A percentile compares a stretch with the other conserved stretches of the same genome.
Evolutionary conservation across 177 flowering plant genomes (phyloP).

Genomic region (Vitis hybrid): DNA sequence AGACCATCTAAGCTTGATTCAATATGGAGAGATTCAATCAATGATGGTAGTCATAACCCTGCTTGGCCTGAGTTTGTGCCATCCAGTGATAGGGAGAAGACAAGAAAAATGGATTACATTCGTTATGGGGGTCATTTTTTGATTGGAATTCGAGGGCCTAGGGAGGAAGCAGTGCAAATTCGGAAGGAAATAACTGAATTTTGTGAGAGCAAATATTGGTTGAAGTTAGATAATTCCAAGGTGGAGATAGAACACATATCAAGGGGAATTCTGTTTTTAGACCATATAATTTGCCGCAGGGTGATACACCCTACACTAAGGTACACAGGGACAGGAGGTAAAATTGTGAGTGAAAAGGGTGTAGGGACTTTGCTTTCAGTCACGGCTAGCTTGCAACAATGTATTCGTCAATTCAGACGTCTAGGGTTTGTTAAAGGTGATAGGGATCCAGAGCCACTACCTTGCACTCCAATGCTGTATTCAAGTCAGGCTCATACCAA

Average conservation of each 20-base stretch:
- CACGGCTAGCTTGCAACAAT: constrained; percentile 82
- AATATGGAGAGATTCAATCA: constrained; percentile 69
- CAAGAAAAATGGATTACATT: constrained; percentile 87
- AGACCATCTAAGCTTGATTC: constrained; percentile 69
- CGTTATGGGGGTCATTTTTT: constrained; percentile 90
- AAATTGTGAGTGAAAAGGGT: constrained; percentile 74
- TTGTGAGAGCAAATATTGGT: constrained; percentile 54
- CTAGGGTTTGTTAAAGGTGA: constrained; percentile 87
- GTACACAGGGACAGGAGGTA: constrained; percentile 76
- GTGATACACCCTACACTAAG: constrained; percentile 82
- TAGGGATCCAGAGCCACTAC: constrained; percentile 93
- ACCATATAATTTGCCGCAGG: constrained; percentile 80
- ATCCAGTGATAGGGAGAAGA: constrained; percentile 73
- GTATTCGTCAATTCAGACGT: constrained; percentile 75
- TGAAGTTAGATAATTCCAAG: constrained; percentile 70
- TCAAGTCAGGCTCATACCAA: constrained; percentile 93
- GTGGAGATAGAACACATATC: constrained; percentile 79
- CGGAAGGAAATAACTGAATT: constrained; percentile 63
- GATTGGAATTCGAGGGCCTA: constrained; percentile 86
- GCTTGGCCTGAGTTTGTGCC: constrained; percentile 99
- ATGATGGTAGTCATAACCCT: constrained; percentile 85
- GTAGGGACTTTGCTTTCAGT: constrained; percentile 95
- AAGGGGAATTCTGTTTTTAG: constrained; percentile 85
- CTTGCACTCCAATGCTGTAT: constrained; percentile 95
- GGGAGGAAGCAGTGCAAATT: constrained; percentile 77